A percentile compares a stretch with the other conserved stretches of the same genome.
Conservation (phyloP, 495 filamentous ascomycete species). For the Xylaria scruposa region DNA sequence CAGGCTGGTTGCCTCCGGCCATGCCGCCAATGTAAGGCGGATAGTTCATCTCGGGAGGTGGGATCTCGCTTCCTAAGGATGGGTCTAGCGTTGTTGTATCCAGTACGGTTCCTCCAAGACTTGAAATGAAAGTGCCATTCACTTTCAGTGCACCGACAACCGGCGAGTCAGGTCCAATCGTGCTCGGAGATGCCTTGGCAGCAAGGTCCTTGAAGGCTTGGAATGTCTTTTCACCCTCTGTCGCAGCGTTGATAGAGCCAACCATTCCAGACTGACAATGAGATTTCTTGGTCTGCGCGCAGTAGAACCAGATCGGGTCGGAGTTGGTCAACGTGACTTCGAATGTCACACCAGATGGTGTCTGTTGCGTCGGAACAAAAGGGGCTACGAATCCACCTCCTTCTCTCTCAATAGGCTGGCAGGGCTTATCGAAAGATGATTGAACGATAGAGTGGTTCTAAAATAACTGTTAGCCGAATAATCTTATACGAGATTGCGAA, state of each 20-base stretch:
- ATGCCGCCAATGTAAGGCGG: slow-evolving; percentile 38
- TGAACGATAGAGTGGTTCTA: slow-evolving; percentile 52
- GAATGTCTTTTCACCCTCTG: slow-evolving; percentile 45
- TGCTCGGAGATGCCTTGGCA: slow-evolving; percentile 43
- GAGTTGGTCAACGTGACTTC: slow-evolving; percentile 53
- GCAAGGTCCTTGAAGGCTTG: slow-evolving; percentile 47
- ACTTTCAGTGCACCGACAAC: slow-evolving; percentile 45
- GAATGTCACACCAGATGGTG: slow-evolving; percentile 47
- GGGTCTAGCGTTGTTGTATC: slow-evolving; percentile 31
- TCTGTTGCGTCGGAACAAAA: slow-evolving; percentile 49
- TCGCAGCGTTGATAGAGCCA: slow-evolving; percentile 48
- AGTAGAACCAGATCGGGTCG: slow-evolving; percentile 67
- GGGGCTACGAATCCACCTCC: slow-evolving; percentile 48
- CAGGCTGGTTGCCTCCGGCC: slow-evolving; percentile 47
- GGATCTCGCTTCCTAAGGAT: slow-evolving; percentile 30
- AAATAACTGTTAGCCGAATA: neutral
- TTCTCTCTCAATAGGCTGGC: slow-evolving; percentile 42
- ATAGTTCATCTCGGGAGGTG: slow-evolving; percentile 33
- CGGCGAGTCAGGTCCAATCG: slow-evolving; percentile 45
- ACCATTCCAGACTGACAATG: slow-evolving; percentile 57
- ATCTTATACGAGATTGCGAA: slow-evolving; percentile 7
- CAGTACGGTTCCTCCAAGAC: slow-evolving; percentile 39
- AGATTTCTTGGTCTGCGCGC: slow-evolving; percentile 51
- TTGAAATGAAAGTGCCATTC: slow-evolving; percentile 41
- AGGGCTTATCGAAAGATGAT: slow-evolving; percentile 50